Evolutionary conservation across 129 eudicot genomes (phyloP), one percentile per base, ranked within the genome.

Genomic region (Flaveria bidentis): DNA sequence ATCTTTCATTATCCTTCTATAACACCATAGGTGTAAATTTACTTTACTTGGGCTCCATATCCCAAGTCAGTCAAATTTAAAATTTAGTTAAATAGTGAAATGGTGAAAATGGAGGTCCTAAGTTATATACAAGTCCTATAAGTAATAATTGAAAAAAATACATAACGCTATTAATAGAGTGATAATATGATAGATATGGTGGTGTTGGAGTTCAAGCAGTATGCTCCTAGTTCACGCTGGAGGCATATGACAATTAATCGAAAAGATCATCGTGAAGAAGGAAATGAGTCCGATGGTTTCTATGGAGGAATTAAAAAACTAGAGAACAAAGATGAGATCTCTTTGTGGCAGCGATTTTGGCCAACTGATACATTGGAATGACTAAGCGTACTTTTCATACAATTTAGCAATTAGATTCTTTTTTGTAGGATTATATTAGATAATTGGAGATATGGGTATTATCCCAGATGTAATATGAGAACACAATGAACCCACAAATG

Each of bases 151-250:
- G 6, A 44, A n/a, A 23, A 15, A 10, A 16, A 0, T 45, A 10
- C 2, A 36, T 36, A 44, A 42, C 13, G 1, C 47, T 44, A 44
- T 9, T 44, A 44, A 7, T 44, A 44, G n/a, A 47, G 16, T 47
- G 55, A 25, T 11, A 25, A 62, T 39, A 18, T 71, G 74, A 72
- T 89, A 89, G 92, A 85, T 77, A 80, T 49, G 6, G 75, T 89
- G 75, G 86, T 82, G 55, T 46, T 89, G 13, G 89, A 89, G 88
- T 87, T 89, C 80, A 87, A 85, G 67, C 92, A 89, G 49, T 85
- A 87, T 66, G 77, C 86, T 25, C 88, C 74, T 36, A 88, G 89
- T 44, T 89, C 96, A 20, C 78, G 88, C 44, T 87, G 96, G 96
- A 82, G 92, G 66, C 78, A 68, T 12, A 87, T 83, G 33, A 58